phyloP scores from a whole-genome alignment of 164 flowering plant species.

The Euptelea pleiosperma region DNA sequence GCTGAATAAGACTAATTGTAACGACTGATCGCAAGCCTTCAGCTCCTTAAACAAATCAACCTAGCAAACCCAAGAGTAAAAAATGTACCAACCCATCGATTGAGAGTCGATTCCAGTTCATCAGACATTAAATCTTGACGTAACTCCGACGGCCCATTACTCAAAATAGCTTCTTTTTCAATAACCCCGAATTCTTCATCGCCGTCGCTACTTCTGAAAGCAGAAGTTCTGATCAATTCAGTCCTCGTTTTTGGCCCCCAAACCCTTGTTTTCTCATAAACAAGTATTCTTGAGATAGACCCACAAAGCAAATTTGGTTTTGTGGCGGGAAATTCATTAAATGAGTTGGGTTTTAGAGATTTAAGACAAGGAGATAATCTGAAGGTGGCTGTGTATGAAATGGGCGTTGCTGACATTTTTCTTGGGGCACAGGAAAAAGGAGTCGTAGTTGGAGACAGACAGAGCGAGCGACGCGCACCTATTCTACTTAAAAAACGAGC shows the following conservation, averaged over 20 bases:
- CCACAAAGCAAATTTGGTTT: slow-evolving; percentile 7
- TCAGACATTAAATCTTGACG: slow-evolving; percentile 3
- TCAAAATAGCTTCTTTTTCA: slow-evolving; percentile 36
- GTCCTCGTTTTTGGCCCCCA: slow-evolving; percentile 20
- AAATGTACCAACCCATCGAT: slow-evolving; percentile 50
- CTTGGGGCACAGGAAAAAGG: no score
- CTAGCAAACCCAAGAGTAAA: slow-evolving; percentile 1
- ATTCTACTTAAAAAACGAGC: no score
- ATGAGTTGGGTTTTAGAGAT: slow-evolving; percentile 15
- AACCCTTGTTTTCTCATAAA: slow-evolving; percentile 3
- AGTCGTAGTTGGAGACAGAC: no score
- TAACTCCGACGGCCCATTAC: slow-evolving; percentile 27
- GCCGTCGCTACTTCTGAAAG: slow-evolving; percentile 13
- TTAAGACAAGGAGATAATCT: slow-evolving; percentile 6
- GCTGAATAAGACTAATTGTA: not conserved
- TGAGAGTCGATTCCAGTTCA: slow-evolving; percentile 49
- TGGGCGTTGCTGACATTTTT: slow-evolving; percentile 13
- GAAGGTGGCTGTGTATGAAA: slow-evolving; percentile 8
- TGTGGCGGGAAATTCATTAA: slow-evolving; percentile 8
- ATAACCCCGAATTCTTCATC: slow-evolving; percentile 25
- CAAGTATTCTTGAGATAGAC: slow-evolving; percentile 1
- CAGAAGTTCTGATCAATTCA: slow-evolving; percentile 21
- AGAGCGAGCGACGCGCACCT: no score
- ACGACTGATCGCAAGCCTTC: not conserved
- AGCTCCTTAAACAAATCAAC: not conserved